These are phyloP conservation scores for Zalerion maritima DNA, from an alignment of 495 filamentous ascomycete genomes.

Conservation along the genomic window DNA sequence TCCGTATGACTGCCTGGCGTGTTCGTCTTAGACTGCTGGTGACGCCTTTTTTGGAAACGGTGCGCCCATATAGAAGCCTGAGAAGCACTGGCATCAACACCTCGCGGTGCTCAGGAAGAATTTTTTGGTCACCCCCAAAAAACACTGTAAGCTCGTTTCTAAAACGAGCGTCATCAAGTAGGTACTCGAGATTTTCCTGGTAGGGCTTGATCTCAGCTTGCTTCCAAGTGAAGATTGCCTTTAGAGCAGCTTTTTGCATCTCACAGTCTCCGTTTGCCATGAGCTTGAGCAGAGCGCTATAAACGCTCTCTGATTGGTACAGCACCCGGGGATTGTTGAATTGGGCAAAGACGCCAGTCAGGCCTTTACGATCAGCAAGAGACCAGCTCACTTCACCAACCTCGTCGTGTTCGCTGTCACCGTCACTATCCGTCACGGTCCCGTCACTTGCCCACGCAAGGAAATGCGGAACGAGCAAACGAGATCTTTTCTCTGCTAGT, in stretches of 20 bases:
- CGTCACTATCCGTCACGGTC: constrained; percentile 26
- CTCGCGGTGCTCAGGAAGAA: constrained; percentile 55
- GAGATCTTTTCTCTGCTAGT: constrained; percentile 73
- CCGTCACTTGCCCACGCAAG: constrained; percentile 54
- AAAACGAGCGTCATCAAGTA: constrained; percentile 84
- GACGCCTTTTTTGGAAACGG: constrained; percentile 67
- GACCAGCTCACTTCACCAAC: constrained; percentile 44
- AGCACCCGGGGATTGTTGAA: constrained; percentile 76
- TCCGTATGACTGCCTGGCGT: constrained; percentile 39
- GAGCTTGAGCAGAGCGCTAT: constrained; percentile 53
- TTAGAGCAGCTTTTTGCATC: constrained; percentile 70
- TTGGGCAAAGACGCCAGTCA: constrained; percentile 68
- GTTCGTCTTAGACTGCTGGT: constrained; percentile 48
- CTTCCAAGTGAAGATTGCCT: constrained; percentile 83
- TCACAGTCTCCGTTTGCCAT: constrained; percentile 79
- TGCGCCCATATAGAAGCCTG: constrained; percentile 74
- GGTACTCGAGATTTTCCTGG: constrained; percentile 71
- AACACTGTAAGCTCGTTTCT: constrained; percentile 81
- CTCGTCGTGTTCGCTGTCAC: constrained; percentile 17
- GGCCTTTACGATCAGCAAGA: constrained; percentile 54
- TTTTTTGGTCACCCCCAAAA: constrained; percentile 64
- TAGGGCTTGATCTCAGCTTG: constrained; percentile 57
- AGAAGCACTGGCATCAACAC: constrained; percentile 74
- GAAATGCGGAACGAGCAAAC: constrained; percentile 71
- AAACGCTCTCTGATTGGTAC: constrained; percentile 63